Evolutionary conservation across 306 rosid genomes (phyloP).

Genomic region (Castanea mollissima): DNA sequence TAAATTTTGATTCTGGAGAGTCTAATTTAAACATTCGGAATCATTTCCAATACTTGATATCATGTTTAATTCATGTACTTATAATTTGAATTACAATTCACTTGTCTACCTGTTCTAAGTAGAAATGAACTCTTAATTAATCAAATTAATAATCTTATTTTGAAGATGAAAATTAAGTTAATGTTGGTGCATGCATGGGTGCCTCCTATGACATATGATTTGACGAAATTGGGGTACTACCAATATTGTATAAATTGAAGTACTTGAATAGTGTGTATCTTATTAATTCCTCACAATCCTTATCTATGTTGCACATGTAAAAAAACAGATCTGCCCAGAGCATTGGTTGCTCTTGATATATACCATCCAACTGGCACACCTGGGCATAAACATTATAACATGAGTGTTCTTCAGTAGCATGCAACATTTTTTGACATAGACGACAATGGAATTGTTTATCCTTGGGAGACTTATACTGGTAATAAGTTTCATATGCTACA

Average conservation of each 20-base stretch:
- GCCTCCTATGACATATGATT: no score
- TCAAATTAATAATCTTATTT: neutral
- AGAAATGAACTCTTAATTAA: neutral
- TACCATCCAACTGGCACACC: conserved; percentile 68
- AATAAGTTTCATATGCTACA: neutral
- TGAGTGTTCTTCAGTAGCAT: conserved; percentile 87
- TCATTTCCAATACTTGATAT: no score
- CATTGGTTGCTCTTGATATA: conserved; percentile 69
- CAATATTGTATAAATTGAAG: no score
- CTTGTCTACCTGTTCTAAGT: no score
- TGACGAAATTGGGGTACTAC: no score
- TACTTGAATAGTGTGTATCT: no score
- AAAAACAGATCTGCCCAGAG: conserved; percentile 64
- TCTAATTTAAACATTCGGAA: no score
- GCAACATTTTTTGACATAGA: conserved; percentile 74
- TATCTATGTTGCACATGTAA: neutral
- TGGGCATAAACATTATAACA: conserved; percentile 46
- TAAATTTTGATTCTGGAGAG: no score
- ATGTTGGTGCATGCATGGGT: neutral
- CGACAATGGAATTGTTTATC: conserved; percentile 73
- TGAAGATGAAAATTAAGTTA: neutral
- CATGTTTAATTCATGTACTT: no score
- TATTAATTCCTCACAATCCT: no score
- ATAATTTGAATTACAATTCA: no score
- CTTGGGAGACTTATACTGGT: conserved; percentile 87